Conservation (phyloP, 2,329 filamentous ascomycete genomes). For the Hypoxylon sp. region DNA sequence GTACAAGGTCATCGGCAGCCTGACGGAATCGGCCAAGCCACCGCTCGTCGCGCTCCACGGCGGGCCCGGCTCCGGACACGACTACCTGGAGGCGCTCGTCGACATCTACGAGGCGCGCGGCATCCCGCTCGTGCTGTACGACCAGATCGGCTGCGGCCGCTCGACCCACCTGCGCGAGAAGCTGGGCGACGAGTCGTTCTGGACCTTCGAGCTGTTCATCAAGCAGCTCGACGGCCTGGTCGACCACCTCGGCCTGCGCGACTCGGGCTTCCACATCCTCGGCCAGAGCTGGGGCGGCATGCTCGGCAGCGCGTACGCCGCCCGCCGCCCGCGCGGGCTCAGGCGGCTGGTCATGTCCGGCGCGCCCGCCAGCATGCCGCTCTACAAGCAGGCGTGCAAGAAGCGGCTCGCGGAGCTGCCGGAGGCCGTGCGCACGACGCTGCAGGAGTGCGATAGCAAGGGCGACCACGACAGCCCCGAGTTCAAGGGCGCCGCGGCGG, state of each 20-base stretch:
- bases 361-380: constrained; percentile 45
- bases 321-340: constrained; percentile 35
- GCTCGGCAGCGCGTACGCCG: constrained; percentile 40
- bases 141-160: constrained; percentile 63
- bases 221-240: constrained; percentile 45
- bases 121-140: constrained; percentile 58
- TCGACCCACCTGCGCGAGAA: constrained; percentile 62
- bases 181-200: constrained; percentile 50
- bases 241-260: constrained; percentile 30
- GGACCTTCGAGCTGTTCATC: constrained; percentile 45
- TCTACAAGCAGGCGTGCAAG: constrained; percentile 38
- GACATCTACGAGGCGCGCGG: constrained; percentile 55
- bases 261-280: constrained; percentile 36
- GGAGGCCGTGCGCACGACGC: constrained; percentile 32
- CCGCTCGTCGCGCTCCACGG: constrained; percentile 40
- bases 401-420: constrained; percentile 40
- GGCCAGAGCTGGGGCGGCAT: constrained; percentile 46
- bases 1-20: constrained; percentile 36
- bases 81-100: constrained; percentile 71
- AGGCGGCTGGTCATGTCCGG: constrained; percentile 43
- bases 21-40: constrained; percentile 48
- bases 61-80: constrained; percentile 61
- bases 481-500: constrained; percentile 35
- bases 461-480: constrained; percentile 43
- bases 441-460: constrained; percentile 38